These are phyloP conservation scores for Fragaria ananassa DNA, from an alignment of 306 rosid species.

Conservation along the genomic window DNA sequence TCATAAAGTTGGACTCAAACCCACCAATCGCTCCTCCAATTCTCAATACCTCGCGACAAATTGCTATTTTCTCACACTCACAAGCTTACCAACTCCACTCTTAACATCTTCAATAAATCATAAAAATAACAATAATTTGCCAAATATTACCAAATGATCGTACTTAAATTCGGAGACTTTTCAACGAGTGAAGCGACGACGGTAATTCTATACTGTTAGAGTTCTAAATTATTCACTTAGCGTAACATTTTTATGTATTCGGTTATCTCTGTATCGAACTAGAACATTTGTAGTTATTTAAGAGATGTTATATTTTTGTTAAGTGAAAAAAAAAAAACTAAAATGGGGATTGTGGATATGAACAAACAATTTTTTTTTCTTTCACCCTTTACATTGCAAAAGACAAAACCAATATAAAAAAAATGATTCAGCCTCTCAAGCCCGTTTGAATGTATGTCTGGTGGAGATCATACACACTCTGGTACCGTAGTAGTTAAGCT, in stretches of 20 bases:
- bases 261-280: background rate
- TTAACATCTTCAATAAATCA: constrained; percentile 9
- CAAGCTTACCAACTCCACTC: constrained; percentile 20
- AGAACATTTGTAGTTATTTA: too few species aligned
- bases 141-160: background rate
- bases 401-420: too few species aligned
- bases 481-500: too few species aligned
- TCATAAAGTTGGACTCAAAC: constrained; percentile 10
- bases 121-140: background rate
- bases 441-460: too few species aligned
- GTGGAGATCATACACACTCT: too few species aligned
- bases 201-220: too few species aligned
- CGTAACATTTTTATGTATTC: background rate
- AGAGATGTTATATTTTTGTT: too few species aligned
- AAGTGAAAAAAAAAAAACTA: background rate
- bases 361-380: too few species aligned
- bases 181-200: background rate
- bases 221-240: background rate
- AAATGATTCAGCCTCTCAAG: too few species aligned
- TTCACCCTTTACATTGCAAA: too few species aligned
- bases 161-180: background rate
- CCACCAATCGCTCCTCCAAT: constrained; percentile 3
- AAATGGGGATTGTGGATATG: background rate
- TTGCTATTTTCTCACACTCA: background rate
- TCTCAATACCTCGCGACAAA: constrained; percentile 33